phyloP scores from a whole-genome alignment of 1,139 yeast genomes.

The Kodamaea sp. region DNA sequence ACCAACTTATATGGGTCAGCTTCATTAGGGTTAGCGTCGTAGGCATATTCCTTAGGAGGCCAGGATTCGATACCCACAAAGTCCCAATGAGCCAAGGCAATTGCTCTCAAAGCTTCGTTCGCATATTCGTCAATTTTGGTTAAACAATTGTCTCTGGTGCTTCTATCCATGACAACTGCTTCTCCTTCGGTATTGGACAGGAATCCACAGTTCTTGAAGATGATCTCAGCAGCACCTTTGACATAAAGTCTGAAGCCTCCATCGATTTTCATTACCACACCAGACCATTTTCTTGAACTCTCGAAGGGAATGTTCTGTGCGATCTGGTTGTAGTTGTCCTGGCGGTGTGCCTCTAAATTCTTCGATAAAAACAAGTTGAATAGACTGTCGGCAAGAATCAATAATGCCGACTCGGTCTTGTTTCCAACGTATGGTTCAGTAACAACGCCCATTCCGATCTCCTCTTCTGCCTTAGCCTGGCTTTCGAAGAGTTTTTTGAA shows the following conservation, averaged over 20 bases:
- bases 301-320: slow-evolving; percentile 88
- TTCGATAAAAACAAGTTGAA: slow-evolving; percentile 46
- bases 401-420: slow-evolving; percentile 89
- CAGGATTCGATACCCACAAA: slow-evolving; percentile 49
- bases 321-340: slow-evolving; percentile 37
- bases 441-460: slow-evolving; percentile 23
- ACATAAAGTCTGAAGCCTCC: slow-evolving; percentile 63
- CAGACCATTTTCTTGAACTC: slow-evolving; percentile 92
- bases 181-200: slow-evolving; percentile 32
- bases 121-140: slow-evolving; percentile 66
- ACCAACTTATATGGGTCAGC: slow-evolving; percentile 54
- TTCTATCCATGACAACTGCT: slow-evolving; percentile 27
- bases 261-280: slow-evolving; percentile 58
- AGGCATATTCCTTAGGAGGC: slow-evolving; percentile 60
- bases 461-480: slow-evolving; percentile 19
- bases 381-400: slow-evolving; percentile 63
- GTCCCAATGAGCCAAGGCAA: slow-evolving; percentile 80
- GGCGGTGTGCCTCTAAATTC: slow-evolving; percentile 42
- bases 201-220: slow-evolving; percentile 61
- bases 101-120: slow-evolving; percentile 76
- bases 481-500: slow-evolving; percentile 11
- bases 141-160: slow-evolving; percentile 35
- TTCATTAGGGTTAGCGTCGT: slow-evolving; percentile 28
- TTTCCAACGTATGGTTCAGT: slow-evolving; percentile 80
- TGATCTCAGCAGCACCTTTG: slow-evolving; percentile 95